Base-by-base conservation (phyloP, 2,329 filamentous ascomycete species). In the Knoxdaviesia capensis region DNA sequence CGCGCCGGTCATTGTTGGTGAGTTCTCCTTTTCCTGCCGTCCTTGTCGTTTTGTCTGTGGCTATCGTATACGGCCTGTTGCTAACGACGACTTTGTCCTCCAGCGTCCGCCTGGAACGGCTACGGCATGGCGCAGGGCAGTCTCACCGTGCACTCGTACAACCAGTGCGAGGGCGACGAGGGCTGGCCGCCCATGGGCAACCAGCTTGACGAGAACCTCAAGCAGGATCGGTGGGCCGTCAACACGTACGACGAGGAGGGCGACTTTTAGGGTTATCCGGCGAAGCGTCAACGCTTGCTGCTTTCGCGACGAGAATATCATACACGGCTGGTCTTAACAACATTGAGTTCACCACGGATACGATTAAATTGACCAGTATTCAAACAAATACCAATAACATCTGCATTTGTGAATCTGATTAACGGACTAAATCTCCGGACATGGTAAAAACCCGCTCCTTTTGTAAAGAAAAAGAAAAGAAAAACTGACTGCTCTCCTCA, bases 21-120 rank as follows among this genome's bases (percentile, higher is more conserved):
- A 60, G 66, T 63, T 34, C 37, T 30, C 36, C 20, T 31, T 43
- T 5, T 36, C 35, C 11, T 6, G 37, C 11, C 33, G n/a, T 40
- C 1, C 5, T 29, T 38, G 37, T 30, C 31, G 8, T 34, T 28
- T 34, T 8, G 38, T 7, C 31, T 31, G 6, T 40, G n/a, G 38
- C 34, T 33, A 31, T 28, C 9, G 30, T 28, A 41, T 28, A 28
- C 20, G 2, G 8, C 6, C 11, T 20, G 20, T 20, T 2, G 5
- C 31, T 29, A 5, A 7, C 31, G 34, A 32, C 39, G 34, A 5
- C 34, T 28, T 11, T 11, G 4, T 33, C 10, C 35, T 44, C 36
- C 47, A 83, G 85, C 85, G 35, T 90, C 85, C 6, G 75, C 78
- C 0, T 85, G 83, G 77, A 87, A 87, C 49, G 82, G 82, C 28